Base-by-base conservation (phyloP, 768 basidiomycete genomes). In the Tulasnella sp. region DNA sequence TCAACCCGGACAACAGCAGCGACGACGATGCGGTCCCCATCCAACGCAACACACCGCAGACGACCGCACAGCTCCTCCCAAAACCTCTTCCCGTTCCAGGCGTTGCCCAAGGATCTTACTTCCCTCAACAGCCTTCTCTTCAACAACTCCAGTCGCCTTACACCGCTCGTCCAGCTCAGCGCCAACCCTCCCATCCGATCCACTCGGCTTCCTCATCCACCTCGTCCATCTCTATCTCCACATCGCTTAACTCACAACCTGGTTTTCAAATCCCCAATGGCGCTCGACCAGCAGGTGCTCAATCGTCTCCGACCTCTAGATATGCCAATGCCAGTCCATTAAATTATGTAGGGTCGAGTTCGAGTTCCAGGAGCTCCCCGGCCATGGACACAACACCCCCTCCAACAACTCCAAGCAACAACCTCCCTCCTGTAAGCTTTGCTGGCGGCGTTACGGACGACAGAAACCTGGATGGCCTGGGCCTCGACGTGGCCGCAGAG, bases 361-460 rank as follows among this genome's bases (percentile, higher is more conserved):
- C 91, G 75, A 90, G 87, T 81, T 87, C 90, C 70, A 89, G 88
- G 81, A 93, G 75, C 39, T 80, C 92, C 2, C 90, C 88, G 6
- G 86, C 86, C 55, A 87, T 89, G 72, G 91, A 91, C 79, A 88
- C 90, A 3, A 90, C 91, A n/a, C 91, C 92, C 77, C 91, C 91
- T 5, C 91, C 91, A 37, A 88, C 87, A 81, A 91, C 91, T 15
- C 91, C 91, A 16, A 88, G 87, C 72, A 85, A 88, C 80, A 84
- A 84, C 40, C 85, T 82, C 23, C 88, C 86, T 74, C 85, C 87
- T 32, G 86, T 85, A 55, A 86, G 86, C 79, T 81, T 86, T 42
- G 72, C 84, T 15, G 82, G 83, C 13, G 86, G 87, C 77, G 82
- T 83, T 74, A 57, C 83, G 85, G 78, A 83, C 40, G 75, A 77